Percentiles rank a stretch among this genome's conserved stretches.
Conservation (phyloP, 257 asterid genomes). For the Eucommia ulmoides region DNA sequence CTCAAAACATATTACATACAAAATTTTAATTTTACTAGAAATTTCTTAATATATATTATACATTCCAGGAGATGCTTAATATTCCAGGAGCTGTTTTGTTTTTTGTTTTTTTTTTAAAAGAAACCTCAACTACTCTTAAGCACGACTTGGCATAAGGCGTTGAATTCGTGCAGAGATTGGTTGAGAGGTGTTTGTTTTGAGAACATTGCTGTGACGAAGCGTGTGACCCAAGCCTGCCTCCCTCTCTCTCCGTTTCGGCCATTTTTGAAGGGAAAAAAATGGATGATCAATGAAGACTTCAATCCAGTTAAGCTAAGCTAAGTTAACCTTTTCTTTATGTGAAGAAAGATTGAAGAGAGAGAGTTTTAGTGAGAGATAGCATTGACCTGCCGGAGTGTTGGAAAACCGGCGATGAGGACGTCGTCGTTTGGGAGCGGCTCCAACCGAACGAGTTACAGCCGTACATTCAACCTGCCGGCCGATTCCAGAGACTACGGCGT, state of each 20-base stretch:
- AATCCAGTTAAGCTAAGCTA: neutral
- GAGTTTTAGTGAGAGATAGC: too few relatives aligned
- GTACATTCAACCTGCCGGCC: constrained; percentile 39
- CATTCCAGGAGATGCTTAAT: too few relatives aligned
- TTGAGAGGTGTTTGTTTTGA: constrained; percentile 39
- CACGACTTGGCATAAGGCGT: constrained; percentile 19
- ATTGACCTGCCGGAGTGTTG: neutral
- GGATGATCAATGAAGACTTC: neutral
- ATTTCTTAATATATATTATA: too few relatives aligned
- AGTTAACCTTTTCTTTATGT: neutral
- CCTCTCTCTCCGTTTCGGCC: neutral
- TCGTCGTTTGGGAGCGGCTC: constrained; percentile 46
- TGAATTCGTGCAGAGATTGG: constrained; percentile 30
- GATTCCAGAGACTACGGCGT: constrained; percentile 13
- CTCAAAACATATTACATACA: too few relatives aligned
- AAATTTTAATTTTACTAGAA: too few relatives aligned
- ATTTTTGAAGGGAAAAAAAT: neutral
- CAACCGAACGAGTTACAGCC: constrained; percentile 26
- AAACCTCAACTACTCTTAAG: constrained; percentile 30
- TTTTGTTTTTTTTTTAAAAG: too few relatives aligned
- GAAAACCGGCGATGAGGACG: constrained; percentile 19
- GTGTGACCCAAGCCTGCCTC: constrained; percentile 16
- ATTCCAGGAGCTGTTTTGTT: too few relatives aligned
- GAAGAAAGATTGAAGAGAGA: neutral
- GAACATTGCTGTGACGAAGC: constrained; percentile 11